phyloP scores from a whole-genome alignment of 1,284 basidiomycete species.

The Apiotrichum siamense region DNA sequence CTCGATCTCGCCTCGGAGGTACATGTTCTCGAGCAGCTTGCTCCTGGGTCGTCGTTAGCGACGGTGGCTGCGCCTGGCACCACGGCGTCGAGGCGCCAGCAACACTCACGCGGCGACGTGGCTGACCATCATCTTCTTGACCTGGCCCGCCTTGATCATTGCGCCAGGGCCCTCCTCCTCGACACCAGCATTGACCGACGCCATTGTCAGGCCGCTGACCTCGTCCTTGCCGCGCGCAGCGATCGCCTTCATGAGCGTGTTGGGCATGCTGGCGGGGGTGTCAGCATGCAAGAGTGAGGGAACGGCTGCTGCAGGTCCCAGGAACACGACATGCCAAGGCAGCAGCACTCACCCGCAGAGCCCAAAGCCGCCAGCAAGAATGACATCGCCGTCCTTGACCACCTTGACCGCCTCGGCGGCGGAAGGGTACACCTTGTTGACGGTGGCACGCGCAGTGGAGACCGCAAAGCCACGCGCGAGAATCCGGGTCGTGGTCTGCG shows the following conservation, averaged over 20 bases:
- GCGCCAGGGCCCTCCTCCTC: constrained; percentile 52
- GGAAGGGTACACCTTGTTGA: constrained; percentile 7
- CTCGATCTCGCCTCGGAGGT: constrained; percentile 70
- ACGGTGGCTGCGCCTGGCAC: neutral
- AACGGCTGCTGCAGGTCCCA: neutral
- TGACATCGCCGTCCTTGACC: constrained; percentile 46
- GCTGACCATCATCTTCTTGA: constrained; percentile 78
- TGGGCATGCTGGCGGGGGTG: constrained; percentile 1
- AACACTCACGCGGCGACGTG: constrained; percentile 59
- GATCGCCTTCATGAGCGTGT: constrained; percentile 17
- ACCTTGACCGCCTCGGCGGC: constrained; percentile 11
- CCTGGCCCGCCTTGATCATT: constrained; percentile 63
- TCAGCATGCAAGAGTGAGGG: neutral
- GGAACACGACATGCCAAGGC: neutral
- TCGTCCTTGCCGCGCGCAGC: constrained; percentile 7
- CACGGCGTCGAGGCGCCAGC: too few relatives aligned
- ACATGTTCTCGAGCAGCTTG: constrained; percentile 52
- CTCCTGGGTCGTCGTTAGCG: constrained; percentile 13
- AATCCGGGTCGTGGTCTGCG: neutral
- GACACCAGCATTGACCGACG: constrained; percentile 18
- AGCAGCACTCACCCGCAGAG: constrained; percentile 13
- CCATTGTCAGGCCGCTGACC: constrained; percentile 11
- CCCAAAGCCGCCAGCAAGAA: constrained; percentile 20
- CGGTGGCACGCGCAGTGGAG: neutral
- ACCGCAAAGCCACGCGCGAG: constrained; percentile 8